A percentile compares a stretch with the other conserved stretches of the same genome.
phyloP scores from a whole-genome alignment of 495 filamentous ascomycete genomes.

The Tuber melanosporum region DNA sequence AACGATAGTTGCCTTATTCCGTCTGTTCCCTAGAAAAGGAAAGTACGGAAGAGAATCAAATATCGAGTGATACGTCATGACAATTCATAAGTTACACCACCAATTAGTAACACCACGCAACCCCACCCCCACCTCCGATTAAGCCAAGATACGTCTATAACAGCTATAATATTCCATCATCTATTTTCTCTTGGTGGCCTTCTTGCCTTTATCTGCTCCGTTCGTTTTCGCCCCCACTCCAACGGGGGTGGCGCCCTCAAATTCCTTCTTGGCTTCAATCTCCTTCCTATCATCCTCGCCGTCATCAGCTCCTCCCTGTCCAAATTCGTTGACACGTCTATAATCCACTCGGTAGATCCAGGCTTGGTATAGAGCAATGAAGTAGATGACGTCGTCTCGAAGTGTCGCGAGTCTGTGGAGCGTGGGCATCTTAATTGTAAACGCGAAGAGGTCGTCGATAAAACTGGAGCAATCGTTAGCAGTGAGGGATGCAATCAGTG shows the following conservation, averaged over 20 bases:
- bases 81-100: not conserved
- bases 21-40: not conserved
- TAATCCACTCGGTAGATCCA: constrained; percentile 92
- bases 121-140: not conserved
- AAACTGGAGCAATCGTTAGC: constrained; percentile 51
- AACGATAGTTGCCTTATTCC: not conserved
- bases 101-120: not conserved
- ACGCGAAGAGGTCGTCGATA: constrained; percentile 86
- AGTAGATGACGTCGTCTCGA: constrained; percentile 95
- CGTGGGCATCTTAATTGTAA: constrained; percentile 98
- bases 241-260: constrained; percentile 41
- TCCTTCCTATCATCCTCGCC: constrained; percentile 48
- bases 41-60: not conserved
- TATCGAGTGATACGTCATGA: not conserved
- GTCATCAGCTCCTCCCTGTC: constrained; percentile 84
- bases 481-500: constrained; percentile 26
- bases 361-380: constrained; percentile 93
- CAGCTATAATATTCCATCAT: constrained; percentile 5
- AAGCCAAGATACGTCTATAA: not conserved
- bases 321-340: constrained; percentile 91
- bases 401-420: constrained; percentile 91
- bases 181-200: constrained; percentile 25
- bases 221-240: constrained; percentile 30
- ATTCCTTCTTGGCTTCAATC: constrained; percentile 44
- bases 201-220: constrained; percentile 19